A percentile compares a stretch with the other conserved stretches of the same genome.
phyloP scores from a whole-genome alignment of 164 flowering plant species.

The Vitis riparia region DNA sequence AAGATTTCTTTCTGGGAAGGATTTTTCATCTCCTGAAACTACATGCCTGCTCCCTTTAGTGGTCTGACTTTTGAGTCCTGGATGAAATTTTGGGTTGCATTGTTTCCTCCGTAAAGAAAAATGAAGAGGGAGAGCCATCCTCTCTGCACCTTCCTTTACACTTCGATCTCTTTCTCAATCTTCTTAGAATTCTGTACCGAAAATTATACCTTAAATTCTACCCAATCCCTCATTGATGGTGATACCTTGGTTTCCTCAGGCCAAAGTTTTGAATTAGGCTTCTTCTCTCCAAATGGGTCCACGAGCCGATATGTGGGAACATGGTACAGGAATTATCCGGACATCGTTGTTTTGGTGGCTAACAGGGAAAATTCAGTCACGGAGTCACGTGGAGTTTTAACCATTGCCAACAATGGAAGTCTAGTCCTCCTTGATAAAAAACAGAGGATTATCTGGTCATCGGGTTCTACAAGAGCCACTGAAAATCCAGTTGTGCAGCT shows the following conservation, averaged over 20 bases:
- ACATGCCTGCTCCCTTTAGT: too few relatives aligned
- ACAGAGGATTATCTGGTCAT: too few relatives aligned
- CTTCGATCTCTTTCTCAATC: neutral
- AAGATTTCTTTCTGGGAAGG: too few relatives aligned
- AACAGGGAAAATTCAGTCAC: constrained; percentile 11
- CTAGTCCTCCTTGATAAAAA: too few relatives aligned
- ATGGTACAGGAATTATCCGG: constrained; percentile 11
- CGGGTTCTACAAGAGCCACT: too few relatives aligned
- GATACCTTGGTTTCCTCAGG: neutral
- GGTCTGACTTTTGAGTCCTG: too few relatives aligned
- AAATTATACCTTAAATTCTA: neutral
- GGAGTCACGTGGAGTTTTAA: neutral
- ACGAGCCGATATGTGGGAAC: constrained; percentile 1
- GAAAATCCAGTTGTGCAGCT: too few relatives aligned
- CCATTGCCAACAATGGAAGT: neutral
- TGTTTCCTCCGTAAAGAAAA: neutral
- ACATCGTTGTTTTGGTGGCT: constrained; percentile 16
- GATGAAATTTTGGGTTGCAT: too few relatives aligned
- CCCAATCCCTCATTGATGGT: neutral
- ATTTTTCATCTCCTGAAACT: too few relatives aligned
- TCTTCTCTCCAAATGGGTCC: constrained; percentile 9
- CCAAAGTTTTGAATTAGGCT: constrained; percentile 8
- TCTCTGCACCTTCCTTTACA: neutral
- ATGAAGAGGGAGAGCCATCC: neutral
- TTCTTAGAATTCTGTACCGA: neutral